Percentiles rank a stretch among this genome's conserved stretches.
Conservation (phyloP, 768 basidiomycete species). For the Artomyces pyxidatus region DNA sequence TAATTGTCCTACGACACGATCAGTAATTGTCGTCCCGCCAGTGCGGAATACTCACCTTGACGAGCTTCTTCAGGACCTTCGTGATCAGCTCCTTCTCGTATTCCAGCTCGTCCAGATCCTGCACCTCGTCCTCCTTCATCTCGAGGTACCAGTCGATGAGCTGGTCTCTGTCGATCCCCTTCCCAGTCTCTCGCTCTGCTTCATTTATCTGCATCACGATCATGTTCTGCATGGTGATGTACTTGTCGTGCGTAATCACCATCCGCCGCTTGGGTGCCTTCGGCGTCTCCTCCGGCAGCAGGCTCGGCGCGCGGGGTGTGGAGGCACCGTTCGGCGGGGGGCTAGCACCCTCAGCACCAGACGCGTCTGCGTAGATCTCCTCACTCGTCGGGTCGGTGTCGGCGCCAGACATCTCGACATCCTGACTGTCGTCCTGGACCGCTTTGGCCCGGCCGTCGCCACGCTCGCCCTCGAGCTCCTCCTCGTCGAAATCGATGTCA, state of each 20-base stretch:
- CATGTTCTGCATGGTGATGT: constrained; percentile 81
- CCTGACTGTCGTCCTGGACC: constrained; percentile 42
- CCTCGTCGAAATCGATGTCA: constrained; percentile 95
- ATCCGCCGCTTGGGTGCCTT: constrained; percentile 57
- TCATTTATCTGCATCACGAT: constrained; percentile 77
- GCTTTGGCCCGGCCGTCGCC: constrained; percentile 27
- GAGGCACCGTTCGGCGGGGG: constrained; percentile 15
- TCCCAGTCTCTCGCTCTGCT: constrained; percentile 65
- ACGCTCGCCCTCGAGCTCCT: constrained; percentile 59
- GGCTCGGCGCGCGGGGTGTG: constrained; percentile 18
- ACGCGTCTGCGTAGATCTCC: constrained; percentile 32
- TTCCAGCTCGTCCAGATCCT: constrained; percentile 80
- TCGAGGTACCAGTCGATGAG: constrained; percentile 97
- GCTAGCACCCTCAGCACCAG: constrained; percentile 23
- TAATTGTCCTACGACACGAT: constrained; percentile 61
- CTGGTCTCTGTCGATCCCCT: constrained; percentile 82
- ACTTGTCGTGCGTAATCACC: constrained; percentile 95
- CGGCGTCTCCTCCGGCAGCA: constrained; percentile 17
- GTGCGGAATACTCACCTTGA: constrained; percentile 55
- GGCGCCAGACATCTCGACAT: constrained; percentile 56
- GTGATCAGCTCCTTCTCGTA: constrained; percentile 84
- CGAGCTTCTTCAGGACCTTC: constrained; percentile 83
- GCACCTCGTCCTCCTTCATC: constrained; percentile 72
- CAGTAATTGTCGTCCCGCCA: neutral
- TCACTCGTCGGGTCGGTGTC: constrained; percentile 46